Conservation (phyloP, 805 yeast species). For the Candida maris region DNA sequence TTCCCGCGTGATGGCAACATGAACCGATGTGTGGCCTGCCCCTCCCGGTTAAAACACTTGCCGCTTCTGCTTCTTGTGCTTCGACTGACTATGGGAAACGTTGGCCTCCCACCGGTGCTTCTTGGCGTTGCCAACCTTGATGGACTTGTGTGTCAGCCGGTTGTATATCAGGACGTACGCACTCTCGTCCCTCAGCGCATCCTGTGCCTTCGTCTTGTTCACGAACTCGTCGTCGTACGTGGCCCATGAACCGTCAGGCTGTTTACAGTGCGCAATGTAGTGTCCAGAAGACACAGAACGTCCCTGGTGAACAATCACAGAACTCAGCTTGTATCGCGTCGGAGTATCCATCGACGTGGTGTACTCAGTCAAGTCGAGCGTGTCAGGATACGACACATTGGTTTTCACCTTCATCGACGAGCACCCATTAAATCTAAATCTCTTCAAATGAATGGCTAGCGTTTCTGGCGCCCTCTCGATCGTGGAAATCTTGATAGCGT, state of each 20-base stretch:
- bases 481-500: conserved; percentile 71
- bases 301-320: conserved; percentile 93
- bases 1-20: too few relatives aligned
- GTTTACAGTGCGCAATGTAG: conserved; percentile 85
- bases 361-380: conserved; percentile 67
- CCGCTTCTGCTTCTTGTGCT: conserved; percentile 1
- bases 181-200: conserved; percentile 75
- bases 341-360: conserved; percentile 44
- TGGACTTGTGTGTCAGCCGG: conserved; percentile 58
- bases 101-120: conserved; percentile 10
- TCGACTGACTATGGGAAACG: neutral
- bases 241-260: conserved; percentile 91
- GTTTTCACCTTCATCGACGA: conserved; percentile 83
- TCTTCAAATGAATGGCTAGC: conserved; percentile 77
- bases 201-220: conserved; percentile 65
- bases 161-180: conserved; percentile 90
- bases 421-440: conserved; percentile 82
- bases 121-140: conserved; percentile 9
- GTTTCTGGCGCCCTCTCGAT: conserved; percentile 87
- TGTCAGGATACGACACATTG: conserved; percentile 75
- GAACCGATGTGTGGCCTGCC: too few relatives aligned
- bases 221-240: conserved; percentile 92
- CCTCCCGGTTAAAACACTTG: neutral
- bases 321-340: conserved; percentile 63
- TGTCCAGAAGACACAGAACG: conserved; percentile 91